Conservation (phyloP, 78 protist genomes). For the Diacronema lutheri region DNA sequence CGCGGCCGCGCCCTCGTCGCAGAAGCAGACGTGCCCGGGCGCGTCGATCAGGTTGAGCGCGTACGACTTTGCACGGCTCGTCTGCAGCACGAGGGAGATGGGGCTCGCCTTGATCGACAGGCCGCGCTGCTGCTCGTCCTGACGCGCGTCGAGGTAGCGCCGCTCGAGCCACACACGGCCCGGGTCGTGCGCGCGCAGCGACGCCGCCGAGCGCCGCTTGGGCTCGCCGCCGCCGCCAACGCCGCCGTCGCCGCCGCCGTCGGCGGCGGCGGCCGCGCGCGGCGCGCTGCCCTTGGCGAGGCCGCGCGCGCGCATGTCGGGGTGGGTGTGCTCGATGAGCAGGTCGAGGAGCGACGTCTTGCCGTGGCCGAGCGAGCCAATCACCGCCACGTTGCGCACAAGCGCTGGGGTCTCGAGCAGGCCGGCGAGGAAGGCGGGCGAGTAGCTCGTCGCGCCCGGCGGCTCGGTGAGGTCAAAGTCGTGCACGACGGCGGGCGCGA, state of each 20-base stretch:
- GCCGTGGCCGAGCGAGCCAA: slow-evolving; percentile 90
- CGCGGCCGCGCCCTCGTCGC: slow-evolving; percentile 82
- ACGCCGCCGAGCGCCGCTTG: too few relatives aligned
- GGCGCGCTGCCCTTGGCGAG: too few relatives aligned
- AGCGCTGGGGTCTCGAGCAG: slow-evolving; percentile 64
- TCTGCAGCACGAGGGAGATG: slow-evolving; percentile 81
- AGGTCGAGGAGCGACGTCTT: slow-evolving; percentile 91
- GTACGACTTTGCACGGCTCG: slow-evolving; percentile 66
- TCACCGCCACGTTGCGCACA: slow-evolving; percentile 85
- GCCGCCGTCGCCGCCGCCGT: too few relatives aligned
- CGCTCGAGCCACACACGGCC: too few relatives aligned
- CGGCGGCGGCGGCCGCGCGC: too few relatives aligned
- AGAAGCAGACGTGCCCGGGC: slow-evolving; percentile 96
- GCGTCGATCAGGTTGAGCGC: slow-evolving; percentile 95
- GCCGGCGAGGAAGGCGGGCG: slow-evolving; percentile 47
- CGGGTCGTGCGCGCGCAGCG: too few relatives aligned
- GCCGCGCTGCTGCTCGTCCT: slow-evolving; percentile 87
- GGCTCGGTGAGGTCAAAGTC: slow-evolving; percentile 47
- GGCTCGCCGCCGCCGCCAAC: too few relatives aligned
- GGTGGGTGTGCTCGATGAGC: slow-evolving; percentile 86
- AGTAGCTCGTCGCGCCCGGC: slow-evolving; percentile 43
- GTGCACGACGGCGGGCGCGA: slow-evolving; percentile 74
- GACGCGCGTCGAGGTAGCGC: slow-evolving; percentile 89
- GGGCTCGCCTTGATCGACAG: slow-evolving; percentile 89
- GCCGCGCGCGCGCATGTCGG: too few relatives aligned